These are phyloP conservation scores for Suhomyces sp. DNA, from an alignment of 805 yeast genomes.

Conservation along the genomic window DNA sequence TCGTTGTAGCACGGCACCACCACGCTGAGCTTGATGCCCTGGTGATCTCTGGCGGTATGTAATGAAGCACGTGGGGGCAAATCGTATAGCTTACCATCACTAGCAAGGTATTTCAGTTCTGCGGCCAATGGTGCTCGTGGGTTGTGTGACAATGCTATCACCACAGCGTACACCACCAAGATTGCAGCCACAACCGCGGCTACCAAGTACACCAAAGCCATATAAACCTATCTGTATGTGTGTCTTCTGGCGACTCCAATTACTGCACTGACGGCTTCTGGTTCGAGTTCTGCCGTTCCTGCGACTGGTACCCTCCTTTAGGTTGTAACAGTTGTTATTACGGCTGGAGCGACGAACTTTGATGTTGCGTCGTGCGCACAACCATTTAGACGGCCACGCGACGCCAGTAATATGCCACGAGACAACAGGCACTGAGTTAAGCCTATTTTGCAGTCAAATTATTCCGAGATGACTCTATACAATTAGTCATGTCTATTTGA, in stretches of 20 bases:
- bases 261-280: not conserved
- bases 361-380: not conserved
- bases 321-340: not conserved
- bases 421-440: not conserved
- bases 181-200: conserved; percentile 10
- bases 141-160: conserved; percentile 54
- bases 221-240: not conserved
- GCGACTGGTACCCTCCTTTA: not conserved
- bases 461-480: not conserved
- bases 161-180: conserved; percentile 32
- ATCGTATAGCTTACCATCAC: conserved; percentile 34
- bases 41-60: conserved; percentile 16
- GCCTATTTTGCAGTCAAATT: not conserved
- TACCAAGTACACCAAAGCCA: conserved; percentile 1
- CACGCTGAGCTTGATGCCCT: conserved; percentile 59
- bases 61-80: conserved; percentile 29
- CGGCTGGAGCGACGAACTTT: not conserved
- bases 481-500: no score
- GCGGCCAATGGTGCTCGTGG: conserved; percentile 56
- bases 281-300: not conserved
- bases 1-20: conserved; percentile 96
- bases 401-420: not conserved
- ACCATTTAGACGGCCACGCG: not conserved
- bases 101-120: conserved; percentile 54
- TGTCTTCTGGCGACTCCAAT: not conserved